Percentiles rank a stretch among this genome's conserved stretches.
These are phyloP conservation scores for Acanthamoeba culbertsoni DNA, from an alignment of 208 protist species.

Conservation along the genomic window DNA sequence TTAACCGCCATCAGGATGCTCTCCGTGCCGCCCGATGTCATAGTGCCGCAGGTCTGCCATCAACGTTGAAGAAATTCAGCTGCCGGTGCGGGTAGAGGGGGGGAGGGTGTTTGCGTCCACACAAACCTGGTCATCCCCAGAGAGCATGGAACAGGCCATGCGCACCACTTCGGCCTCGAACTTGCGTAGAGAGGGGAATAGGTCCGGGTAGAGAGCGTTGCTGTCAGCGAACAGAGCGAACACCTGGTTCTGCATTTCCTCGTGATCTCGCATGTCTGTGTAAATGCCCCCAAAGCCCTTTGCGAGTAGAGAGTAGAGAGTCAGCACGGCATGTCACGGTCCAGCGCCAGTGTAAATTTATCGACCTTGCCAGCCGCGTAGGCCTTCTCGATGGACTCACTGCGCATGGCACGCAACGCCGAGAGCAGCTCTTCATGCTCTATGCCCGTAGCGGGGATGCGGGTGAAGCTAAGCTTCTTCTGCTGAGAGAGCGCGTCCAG, in stretches of 20 bases:
- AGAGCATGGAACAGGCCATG: slow-evolving; percentile 93
- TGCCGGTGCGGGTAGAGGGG: too few relatives aligned
- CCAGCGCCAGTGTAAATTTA: not conserved
- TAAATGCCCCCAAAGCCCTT: not conserved
- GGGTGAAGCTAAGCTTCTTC: not conserved
- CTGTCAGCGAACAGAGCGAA: slow-evolving; percentile 91
- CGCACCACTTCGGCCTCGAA: slow-evolving; percentile 96
- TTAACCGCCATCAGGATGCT: slow-evolving; percentile 96
- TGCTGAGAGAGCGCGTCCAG: not conserved
- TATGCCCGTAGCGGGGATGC: not conserved
- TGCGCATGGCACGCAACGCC: not conserved
- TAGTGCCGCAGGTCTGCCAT: slow-evolving; percentile 86
- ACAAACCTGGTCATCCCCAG: slow-evolving; percentile 80
- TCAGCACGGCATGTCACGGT: not conserved
- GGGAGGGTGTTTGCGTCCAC: not conserved
- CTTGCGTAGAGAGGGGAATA: slow-evolving; percentile 93
- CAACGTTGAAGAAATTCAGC: too few relatives aligned
- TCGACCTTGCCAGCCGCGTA: not conserved
- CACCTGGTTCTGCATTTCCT: slow-evolving; percentile 89
- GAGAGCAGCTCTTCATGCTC: not conserved
- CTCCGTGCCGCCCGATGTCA: slow-evolving; percentile 95
- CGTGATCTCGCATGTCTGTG: slow-evolving; percentile 70
- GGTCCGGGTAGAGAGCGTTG: slow-evolving; percentile 93
- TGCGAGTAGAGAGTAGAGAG: not conserved
- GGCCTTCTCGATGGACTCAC: not conserved